Conservation (phyloP, 306 rosid species). For the Begonia loranthoides region DNA sequence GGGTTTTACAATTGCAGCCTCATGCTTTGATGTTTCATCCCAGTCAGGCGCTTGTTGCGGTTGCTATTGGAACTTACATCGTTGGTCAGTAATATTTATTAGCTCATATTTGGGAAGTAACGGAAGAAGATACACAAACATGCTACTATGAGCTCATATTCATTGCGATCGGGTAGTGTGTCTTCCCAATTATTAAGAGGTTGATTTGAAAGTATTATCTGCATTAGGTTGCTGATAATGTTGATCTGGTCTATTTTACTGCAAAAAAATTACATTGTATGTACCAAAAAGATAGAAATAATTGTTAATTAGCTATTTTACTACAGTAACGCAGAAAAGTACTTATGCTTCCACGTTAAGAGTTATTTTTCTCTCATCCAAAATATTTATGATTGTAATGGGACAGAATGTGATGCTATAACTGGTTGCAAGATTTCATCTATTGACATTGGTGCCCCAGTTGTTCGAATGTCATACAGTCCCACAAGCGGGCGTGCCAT, state of each 20-base stretch:
- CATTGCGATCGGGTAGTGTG: too few species aligned
- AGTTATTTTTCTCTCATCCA: too few species aligned
- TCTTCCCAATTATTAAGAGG: too few species aligned
- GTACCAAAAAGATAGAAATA: not conserved
- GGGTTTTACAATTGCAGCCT: constrained; percentile 16
- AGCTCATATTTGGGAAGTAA: not conserved
- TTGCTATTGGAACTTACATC: constrained; percentile 85
- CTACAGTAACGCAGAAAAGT: too few species aligned
- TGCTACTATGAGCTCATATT: too few species aligned
- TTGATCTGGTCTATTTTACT: not conserved
- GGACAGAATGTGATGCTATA: constrained; percentile 77
- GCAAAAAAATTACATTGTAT: not conserved
- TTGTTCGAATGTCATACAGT: constrained; percentile 85
- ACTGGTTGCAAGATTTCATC: constrained; percentile 89
- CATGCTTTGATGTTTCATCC: constrained; percentile 90
- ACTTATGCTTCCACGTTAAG: too few species aligned
- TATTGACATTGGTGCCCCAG: constrained; percentile 82
- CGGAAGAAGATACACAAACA: too few species aligned
- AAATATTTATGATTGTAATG: not conserved
- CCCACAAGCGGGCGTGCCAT: constrained; percentile 86
- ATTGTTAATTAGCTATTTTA: not conserved
- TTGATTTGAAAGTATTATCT: too few species aligned
- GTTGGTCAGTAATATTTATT: constrained; percentile 34
- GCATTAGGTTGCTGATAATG: not conserved
- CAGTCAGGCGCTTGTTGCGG: constrained; percentile 79